Conservation (phyloP, 139 green algal species). For the Chlamydomonas applanata region DNA sequence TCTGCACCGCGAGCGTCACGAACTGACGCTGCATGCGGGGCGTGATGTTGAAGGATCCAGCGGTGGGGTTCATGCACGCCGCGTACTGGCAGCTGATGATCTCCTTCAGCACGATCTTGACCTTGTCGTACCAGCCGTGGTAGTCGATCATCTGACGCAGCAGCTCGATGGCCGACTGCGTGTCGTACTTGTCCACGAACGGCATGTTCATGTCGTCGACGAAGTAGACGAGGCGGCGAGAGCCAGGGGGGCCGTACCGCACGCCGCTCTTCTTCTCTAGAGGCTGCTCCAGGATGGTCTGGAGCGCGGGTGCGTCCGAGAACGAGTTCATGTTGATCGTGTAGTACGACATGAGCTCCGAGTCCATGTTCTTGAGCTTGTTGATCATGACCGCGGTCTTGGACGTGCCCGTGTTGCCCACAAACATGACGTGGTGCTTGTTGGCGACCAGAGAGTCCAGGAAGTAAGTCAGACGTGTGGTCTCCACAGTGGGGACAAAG, state of each 20-base stretch:
- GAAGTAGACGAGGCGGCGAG: slow-evolving; percentile 79
- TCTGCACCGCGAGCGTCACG: slow-evolving; percentile 81
- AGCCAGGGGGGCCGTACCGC: slow-evolving; percentile 82
- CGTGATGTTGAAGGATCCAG: slow-evolving; percentile 88
- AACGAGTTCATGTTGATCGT: slow-evolving; percentile 90
- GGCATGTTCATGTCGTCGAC: slow-evolving; percentile 94
- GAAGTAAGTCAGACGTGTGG: slow-evolving; percentile 80
- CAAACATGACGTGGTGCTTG: slow-evolving; percentile 89
- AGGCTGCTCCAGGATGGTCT: slow-evolving; percentile 74
- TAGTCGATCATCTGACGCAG: slow-evolving; percentile 88
- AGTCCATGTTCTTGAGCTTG: slow-evolving; percentile 82
- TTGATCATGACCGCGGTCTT: slow-evolving; percentile 88
- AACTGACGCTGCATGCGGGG: slow-evolving; percentile 93
- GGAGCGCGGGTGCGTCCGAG: slow-evolving; percentile 74
- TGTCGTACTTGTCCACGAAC: slow-evolving; percentile 93
- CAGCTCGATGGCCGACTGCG: slow-evolving; percentile 88
- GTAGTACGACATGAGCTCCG: slow-evolving; percentile 62
- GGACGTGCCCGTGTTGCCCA: slow-evolving; percentile 84
- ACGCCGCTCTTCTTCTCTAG: slow-evolving; percentile 87
- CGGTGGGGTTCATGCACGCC: slow-evolving; percentile 89
- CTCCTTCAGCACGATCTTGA: slow-evolving; percentile 89
- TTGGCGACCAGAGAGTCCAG: slow-evolving; percentile 75
- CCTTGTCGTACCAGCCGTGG: slow-evolving; percentile 88
- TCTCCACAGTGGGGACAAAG: slow-evolving; percentile 91
- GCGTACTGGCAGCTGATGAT: slow-evolving; percentile 77